Evolutionary conservation across 2,329 filamentous ascomycete genomes (phyloP), one percentile per base, ranked within the genome.

Genomic region (Teratosphaeria viscida): DNA sequence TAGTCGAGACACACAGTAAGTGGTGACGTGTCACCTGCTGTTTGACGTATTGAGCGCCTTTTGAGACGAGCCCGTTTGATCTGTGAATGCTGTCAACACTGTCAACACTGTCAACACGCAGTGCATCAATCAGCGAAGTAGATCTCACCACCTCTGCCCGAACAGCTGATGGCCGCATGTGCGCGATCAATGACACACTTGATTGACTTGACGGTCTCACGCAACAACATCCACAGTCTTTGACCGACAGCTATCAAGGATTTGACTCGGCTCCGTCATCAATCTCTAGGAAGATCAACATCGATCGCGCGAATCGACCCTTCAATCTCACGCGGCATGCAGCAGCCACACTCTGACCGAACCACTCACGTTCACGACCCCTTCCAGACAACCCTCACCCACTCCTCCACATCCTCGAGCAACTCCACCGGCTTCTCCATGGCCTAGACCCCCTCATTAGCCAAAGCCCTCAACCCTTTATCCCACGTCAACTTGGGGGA

Each of bases 341-440:
- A 16, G 8, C 16, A 29, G 5, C 5, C 11, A 19, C 16, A 12
- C 32, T 32, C 3, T 12, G n/a, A 29, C 10, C 19, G 1, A 3
- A 32, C 8, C 4, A 27, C 54, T 60, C 56, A 64, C 14, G 61
- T 56, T 57, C 62, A 57, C 11, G 58, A 47, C 16, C 47, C 54
- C 32, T 67, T 67, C 67, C 67, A 72, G 14, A 67, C 70, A 57
- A 71, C 68, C 60, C 63, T 60, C 10, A 72, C 61, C 62, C 67
- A 74, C 19, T 67, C 70, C 55, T 74, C 70, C 5, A 74, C 63
- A 65, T 74, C 71, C 4, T 59, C 65, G 8, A 71, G 64, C 16
- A 74, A 60, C 49, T 68, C 70, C 16, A 64, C 60, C 57, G 70
- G 71, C 57, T 66, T 68, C 67, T 73, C 72, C 65, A 73, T 65